A percentile compares a stretch with the other conserved stretches of the same genome.
These are phyloP conservation scores for Zalerion maritima DNA, from an alignment of 495 filamentous ascomycete species.

Conservation along the genomic window DNA sequence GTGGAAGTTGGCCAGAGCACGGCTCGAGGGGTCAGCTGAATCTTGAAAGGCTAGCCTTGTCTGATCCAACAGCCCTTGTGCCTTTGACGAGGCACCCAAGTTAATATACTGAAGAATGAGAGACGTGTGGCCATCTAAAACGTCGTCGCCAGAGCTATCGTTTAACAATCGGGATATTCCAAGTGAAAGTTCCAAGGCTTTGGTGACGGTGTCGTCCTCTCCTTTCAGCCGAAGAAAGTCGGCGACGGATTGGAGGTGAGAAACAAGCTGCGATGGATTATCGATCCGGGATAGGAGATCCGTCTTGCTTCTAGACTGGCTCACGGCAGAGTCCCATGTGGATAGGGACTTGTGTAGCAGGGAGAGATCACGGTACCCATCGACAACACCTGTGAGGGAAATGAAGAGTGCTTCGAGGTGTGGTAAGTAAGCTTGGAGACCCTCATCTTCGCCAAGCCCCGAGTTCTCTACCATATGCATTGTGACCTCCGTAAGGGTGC, in stretches of 20 bases:
- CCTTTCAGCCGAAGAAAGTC: slow-evolving; percentile 73
- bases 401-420: slow-evolving; percentile 44
- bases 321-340: slow-evolving; percentile 38
- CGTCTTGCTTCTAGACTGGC: slow-evolving; percentile 29
- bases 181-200: slow-evolving; percentile 30
- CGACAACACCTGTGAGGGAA: slow-evolving; percentile 39
- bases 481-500: slow-evolving; percentile 23
- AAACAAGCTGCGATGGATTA: slow-evolving; percentile 41
- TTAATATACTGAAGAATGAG: slow-evolving; percentile 60
- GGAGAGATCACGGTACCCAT: slow-evolving; percentile 29
- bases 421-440: slow-evolving; percentile 33
- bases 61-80: slow-evolving; percentile 46
- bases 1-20: slow-evolving; percentile 39
- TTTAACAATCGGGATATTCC: slow-evolving; percentile 41
- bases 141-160: slow-evolving; percentile 34
- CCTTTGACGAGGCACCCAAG: slow-evolving; percentile 64
- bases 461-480: slow-evolving; percentile 14
- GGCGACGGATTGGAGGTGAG: slow-evolving; percentile 51
- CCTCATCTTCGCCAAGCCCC: slow-evolving; percentile 36
- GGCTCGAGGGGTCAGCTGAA: slow-evolving; percentile 7
- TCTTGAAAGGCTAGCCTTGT: slow-evolving; percentile 25
- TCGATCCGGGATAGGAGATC: slow-evolving; percentile 44
- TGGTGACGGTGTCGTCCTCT: slow-evolving; percentile 25
- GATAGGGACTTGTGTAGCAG: slow-evolving; percentile 33
- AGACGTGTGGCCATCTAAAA: slow-evolving; percentile 41